phyloP scores from a whole-genome alignment of 169 alveolate species.

The Theileria annulata region DNA sequence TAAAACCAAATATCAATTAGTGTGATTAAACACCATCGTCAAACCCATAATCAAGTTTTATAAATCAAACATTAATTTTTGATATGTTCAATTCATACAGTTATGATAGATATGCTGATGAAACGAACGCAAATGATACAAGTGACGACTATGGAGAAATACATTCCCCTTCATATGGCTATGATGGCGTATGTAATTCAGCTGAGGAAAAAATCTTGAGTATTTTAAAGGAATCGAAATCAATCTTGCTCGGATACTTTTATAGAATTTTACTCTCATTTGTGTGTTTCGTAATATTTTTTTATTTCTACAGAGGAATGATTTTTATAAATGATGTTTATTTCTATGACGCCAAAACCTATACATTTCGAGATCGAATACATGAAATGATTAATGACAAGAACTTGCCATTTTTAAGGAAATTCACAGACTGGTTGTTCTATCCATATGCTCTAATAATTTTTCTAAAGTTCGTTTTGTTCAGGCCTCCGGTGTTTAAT shows the following conservation, averaged over 20 bases:
- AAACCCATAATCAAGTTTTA: no score
- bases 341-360: background rate
- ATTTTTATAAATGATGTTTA: slow-evolving; percentile 1
- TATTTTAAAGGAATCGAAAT: background rate
- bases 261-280: background rate
- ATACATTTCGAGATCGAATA: background rate
- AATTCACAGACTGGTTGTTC: background rate
- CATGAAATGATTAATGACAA: background rate
- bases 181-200: background rate
- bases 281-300: background rate
- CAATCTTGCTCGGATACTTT: background rate
- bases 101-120: no score
- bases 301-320: slow-evolving; percentile 13
- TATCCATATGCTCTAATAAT: background rate
- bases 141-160: background rate
- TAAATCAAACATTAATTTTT: no score
- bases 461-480: background rate
- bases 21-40: no score
- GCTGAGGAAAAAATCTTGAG: background rate
- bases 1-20: no score
- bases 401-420: background rate
- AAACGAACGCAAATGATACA: no score
- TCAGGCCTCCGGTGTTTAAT: slow-evolving; percentile 3
- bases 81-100: no score
- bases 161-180: background rate